Evolutionary conservation across 2,329 filamentous ascomycete species (phyloP).

Genomic region (Cytospora piceicola): DNA sequence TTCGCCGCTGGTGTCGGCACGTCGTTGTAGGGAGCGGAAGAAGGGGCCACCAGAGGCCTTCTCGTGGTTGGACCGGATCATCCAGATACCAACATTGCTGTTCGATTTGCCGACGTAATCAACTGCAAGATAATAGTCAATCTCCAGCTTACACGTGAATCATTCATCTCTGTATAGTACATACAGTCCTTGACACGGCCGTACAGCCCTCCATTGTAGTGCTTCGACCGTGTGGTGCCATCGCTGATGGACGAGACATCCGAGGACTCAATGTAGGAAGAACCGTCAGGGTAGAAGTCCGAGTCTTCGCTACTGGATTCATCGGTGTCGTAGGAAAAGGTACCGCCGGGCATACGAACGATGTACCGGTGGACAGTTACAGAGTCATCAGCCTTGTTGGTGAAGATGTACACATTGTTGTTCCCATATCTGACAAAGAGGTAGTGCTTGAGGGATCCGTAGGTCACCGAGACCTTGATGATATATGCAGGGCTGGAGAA

Average conservation of each 20-base stretch:
- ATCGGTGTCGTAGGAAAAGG: slow-evolving; percentile 35
- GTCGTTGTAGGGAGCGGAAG: slow-evolving; percentile 45
- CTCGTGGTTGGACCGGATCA: slow-evolving; percentile 47
- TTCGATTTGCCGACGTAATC: slow-evolving; percentile 45
- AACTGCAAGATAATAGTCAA: slow-evolving; percentile 33
- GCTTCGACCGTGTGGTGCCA: slow-evolving; percentile 45
- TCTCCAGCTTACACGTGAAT: too few relatives aligned
- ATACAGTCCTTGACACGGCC: slow-evolving; percentile 42
- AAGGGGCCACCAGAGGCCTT: slow-evolving; percentile 47
- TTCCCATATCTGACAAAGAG: slow-evolving; percentile 43
- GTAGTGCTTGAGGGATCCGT: slow-evolving; percentile 43
- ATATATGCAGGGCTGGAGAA: slow-evolving; percentile 35
- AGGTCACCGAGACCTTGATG: slow-evolving; percentile 42
- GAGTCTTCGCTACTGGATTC: slow-evolving; percentile 6
- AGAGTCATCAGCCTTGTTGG: slow-evolving; percentile 46
- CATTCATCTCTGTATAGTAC: not conserved
- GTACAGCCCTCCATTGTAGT: slow-evolving; percentile 45
- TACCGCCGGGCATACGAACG: slow-evolving; percentile 39
- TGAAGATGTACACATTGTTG: slow-evolving; percentile 47
- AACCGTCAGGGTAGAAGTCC: slow-evolving; percentile 41
- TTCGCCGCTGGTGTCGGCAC: slow-evolving; percentile 41
- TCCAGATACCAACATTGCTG: slow-evolving; percentile 42
- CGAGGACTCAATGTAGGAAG: slow-evolving; percentile 41
- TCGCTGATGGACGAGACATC: slow-evolving; percentile 38
- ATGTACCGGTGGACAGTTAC: slow-evolving; percentile 47